phyloP scores from a whole-genome alignment of 495 filamentous ascomycete genomes.

The Aspergillus saccharolyticus region DNA sequence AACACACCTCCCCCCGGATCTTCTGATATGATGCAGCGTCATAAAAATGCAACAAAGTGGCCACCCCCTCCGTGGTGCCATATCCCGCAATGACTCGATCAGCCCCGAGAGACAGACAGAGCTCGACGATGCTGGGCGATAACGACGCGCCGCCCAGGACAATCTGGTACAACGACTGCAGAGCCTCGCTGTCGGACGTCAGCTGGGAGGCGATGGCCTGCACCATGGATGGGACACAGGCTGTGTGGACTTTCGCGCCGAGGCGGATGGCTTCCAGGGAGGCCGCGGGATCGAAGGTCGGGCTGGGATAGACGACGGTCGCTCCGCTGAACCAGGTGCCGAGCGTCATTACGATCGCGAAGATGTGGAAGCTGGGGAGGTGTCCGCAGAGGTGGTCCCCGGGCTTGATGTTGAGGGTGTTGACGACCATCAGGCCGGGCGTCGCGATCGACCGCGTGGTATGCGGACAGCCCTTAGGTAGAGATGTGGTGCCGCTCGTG shows the following conservation, averaged over 20 bases:
- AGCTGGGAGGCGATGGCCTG: conserved; percentile 17
- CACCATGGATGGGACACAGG: conserved; percentile 32
- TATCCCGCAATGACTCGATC: conserved; percentile 25
- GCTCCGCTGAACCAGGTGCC: conserved; percentile 29
- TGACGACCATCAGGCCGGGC: conserved; percentile 16
- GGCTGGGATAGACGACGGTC: conserved; percentile 28
- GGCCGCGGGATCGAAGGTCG: conserved; percentile 27
- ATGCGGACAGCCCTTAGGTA: conserved; percentile 35
- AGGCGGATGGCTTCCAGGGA: conserved; percentile 25
- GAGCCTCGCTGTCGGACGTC: conserved; percentile 4
- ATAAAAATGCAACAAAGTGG: conserved; percentile 17
- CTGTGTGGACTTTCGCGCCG: conserved; percentile 23
- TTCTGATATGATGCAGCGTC: background rate
- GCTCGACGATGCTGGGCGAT: conserved; percentile 22
- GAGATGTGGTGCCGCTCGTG: conserved; percentile 35
- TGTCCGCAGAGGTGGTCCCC: conserved; percentile 28
- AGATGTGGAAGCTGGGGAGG: conserved; percentile 35
- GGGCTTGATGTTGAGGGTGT: conserved; percentile 10
- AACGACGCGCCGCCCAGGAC: conserved; percentile 29
- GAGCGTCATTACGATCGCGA: conserved; percentile 28
- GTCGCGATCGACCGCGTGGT: conserved; percentile 20
- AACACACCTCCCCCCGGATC: conserved; percentile 11
- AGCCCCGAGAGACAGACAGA: conserved; percentile 23
- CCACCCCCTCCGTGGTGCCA: conserved; percentile 35
- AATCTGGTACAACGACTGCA: conserved; percentile 20